phyloP scores from a whole-genome alignment of 805 yeast genomes.

The Ogataea trehaloabstinens region DNA sequence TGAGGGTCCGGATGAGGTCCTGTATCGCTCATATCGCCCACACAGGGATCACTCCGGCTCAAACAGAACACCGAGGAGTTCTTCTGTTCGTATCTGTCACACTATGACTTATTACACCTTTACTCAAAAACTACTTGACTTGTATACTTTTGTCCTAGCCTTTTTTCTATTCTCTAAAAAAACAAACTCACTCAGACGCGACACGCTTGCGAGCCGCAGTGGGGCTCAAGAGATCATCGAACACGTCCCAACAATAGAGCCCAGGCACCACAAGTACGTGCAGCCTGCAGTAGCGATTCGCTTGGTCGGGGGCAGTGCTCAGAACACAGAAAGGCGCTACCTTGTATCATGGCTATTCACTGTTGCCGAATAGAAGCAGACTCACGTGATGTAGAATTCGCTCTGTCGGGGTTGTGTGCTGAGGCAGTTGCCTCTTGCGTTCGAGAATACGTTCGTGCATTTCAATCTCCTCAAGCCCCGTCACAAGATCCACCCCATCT shows the following conservation, averaged over 20 bases:
- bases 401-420: neutral
- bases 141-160: too few species aligned
- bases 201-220: conserved; percentile 2
- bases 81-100: too few species aligned
- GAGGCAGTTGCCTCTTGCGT: neutral
- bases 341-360: conserved; percentile 4
- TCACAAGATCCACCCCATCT: conserved; percentile 35
- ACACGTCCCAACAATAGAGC: too few species aligned
- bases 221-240: too few species aligned
- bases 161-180: neutral
- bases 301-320: too few species aligned
- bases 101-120: too few species aligned
- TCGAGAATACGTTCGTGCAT: conserved; percentile 29
- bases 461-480: conserved; percentile 40
- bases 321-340: too few species aligned
- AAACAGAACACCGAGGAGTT: too few species aligned
- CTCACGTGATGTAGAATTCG: neutral
- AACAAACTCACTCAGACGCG: conserved; percentile 2
- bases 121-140: too few species aligned
- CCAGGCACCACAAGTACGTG: too few species aligned
- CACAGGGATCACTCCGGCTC: too few species aligned
- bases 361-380: neutral
- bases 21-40: neutral
- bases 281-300: too few species aligned
- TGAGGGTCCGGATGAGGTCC: neutral